phyloP scores from a whole-genome alignment of 2,329 filamentous ascomycete genomes.

The Pseudocercospora macadamiae region DNA sequence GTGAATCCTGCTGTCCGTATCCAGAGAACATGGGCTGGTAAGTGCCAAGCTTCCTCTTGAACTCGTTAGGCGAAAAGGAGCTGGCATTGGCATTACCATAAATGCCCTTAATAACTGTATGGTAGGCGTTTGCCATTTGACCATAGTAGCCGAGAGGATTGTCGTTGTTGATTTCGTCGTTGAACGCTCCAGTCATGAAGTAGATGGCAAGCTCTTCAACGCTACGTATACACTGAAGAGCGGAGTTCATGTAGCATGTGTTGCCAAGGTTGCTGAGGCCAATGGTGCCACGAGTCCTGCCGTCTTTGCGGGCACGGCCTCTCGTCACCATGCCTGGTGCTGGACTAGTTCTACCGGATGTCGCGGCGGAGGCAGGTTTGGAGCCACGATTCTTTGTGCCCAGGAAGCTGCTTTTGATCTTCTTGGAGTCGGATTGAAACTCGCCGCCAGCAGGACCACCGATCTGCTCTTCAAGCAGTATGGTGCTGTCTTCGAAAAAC shows the following conservation, averaged over 20 bases:
- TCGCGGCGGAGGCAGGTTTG: slow-evolving; percentile 47
- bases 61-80: slow-evolving; percentile 76
- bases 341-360: slow-evolving; percentile 68
- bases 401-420: slow-evolving; percentile 38
- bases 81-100: slow-evolving; percentile 68
- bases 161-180: slow-evolving; percentile 77
- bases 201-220: slow-evolving; percentile 93
- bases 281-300: slow-evolving; percentile 73
- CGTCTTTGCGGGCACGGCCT: slow-evolving; percentile 70
- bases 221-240: slow-evolving; percentile 88
- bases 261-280: slow-evolving; percentile 91
- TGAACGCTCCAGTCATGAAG: slow-evolving; percentile 74
- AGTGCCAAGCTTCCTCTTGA: slow-evolving; percentile 80
- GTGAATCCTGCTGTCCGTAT: slow-evolving; percentile 95
- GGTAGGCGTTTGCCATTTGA: slow-evolving; percentile 83
- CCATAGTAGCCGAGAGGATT: slow-evolving; percentile 88
- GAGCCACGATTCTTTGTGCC: slow-evolving; percentile 51
- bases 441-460: slow-evolving; percentile 57
- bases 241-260: slow-evolving; percentile 99
- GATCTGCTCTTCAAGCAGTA: slow-evolving; percentile 82
- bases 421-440: slow-evolving; percentile 56
- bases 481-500: slow-evolving; percentile 69
- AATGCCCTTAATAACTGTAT: slow-evolving; percentile 72
- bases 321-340: slow-evolving; percentile 67
- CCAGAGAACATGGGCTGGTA: slow-evolving; percentile 87